These are phyloP conservation scores for Lagenidium giganteum DNA, from an alignment of 352 stramenopile species.

Conservation along the genomic window DNA sequence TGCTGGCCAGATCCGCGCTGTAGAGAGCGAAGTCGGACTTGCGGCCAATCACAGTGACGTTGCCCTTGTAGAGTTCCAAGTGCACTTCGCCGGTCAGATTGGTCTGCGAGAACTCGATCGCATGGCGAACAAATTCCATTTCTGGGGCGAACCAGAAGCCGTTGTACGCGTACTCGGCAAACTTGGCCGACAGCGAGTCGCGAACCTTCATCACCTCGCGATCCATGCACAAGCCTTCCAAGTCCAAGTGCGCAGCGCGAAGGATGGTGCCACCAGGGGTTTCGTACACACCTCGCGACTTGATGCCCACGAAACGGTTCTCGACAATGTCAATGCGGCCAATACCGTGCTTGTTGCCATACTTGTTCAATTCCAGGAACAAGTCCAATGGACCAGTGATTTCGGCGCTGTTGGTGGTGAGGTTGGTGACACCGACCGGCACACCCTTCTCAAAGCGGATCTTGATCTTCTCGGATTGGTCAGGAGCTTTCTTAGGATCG, in stretches of 20 bases:
- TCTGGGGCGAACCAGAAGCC: conserved; percentile 99
- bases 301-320: conserved; percentile 99
- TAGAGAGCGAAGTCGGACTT: conserved; percentile 93
- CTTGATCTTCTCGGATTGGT: conserved; percentile 85
- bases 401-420: conserved; percentile 70
- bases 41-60: conserved; percentile 93
- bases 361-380: conserved; percentile 97
- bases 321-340: conserved; percentile 99
- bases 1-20: conserved; percentile 96
- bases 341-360: conserved; percentile 95
- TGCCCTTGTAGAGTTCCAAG: conserved; percentile 98
- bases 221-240: conserved; percentile 97
- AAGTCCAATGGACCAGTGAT: conserved; percentile 93
- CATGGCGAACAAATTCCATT: conserved; percentile 97
- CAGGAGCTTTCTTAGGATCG: conserved; percentile 92
- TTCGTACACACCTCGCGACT: conserved; percentile 98
- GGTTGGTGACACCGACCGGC: conserved; percentile 91
- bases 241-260: conserved; percentile 80
- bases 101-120: conserved; percentile 93
- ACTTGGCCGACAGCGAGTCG: conserved; percentile 93
- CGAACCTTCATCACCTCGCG: conserved; percentile 94
- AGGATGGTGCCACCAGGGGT: conserved; percentile 95
- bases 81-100: conserved; percentile 93
- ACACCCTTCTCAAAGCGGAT: conserved; percentile 96
- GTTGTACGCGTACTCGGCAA: conserved; percentile 98